Base-by-base conservation (phyloP, 2,329 filamentous ascomycete species). In the Aspergillus candidus region DNA sequence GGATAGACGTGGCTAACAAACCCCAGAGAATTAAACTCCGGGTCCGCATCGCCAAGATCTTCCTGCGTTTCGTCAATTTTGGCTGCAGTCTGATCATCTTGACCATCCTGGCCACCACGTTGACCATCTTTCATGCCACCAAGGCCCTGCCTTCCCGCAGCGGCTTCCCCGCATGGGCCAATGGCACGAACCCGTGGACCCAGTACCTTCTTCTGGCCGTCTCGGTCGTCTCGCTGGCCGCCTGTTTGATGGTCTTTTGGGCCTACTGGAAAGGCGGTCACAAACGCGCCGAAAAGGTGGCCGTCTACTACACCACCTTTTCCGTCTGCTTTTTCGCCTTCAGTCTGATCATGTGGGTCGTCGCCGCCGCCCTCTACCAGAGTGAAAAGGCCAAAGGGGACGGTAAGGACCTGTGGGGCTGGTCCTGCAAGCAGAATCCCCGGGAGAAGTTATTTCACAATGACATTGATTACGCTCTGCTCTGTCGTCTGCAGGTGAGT, bases 21-120 rank as follows among this genome's bases (percentile, higher is more conserved):
- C 6, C 46, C 37, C 62, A 95, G 91, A 94, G 86, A 84, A 80
- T 94, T 66, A 97, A 96, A 73, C 84, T 84, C 31, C 82, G 88
- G 55, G 90, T 97, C 30, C 83, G 93, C 37, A 77, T 97, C 68
- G 93, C 91, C 56, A 98, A 98, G 74, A 84, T 97, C 58, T 80
- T 94, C 50, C 82, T 98, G n/a, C 85, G 93, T 53, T 85, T 88
- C 44, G 86, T 97, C 71, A 96, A 91, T 76, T 97, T 98, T 69
- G 89, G 88, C 68, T 98, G 93, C 75, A 91, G 87, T 66, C 77
- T 97, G 48, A 96, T 98, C 63, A 88, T 98, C 53, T 78, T 98
- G 46, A 77, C 89, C 50, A 91, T 98, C 80, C 74, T 98, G 42
- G 83, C 86, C 11, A 80, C 88, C n/a, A 88, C 88, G 3, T 87